These are phyloP conservation scores for Desmodesmus armatus DNA, from an alignment of 139 green algal species.

Conservation along the genomic window DNA sequence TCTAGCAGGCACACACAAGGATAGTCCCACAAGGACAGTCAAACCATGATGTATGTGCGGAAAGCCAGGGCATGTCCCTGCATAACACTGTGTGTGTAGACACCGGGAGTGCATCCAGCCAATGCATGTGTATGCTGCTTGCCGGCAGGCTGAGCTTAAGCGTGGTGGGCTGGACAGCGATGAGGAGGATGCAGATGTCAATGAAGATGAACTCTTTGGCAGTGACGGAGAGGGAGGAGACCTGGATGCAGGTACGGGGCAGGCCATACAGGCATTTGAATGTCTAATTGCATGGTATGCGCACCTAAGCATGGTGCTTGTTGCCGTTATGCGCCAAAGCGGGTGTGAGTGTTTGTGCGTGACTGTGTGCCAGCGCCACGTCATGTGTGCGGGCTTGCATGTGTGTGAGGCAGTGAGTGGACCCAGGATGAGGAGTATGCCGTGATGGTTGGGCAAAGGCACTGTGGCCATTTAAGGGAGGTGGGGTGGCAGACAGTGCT, in stretches of 20 bases:
- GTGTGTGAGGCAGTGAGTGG: background rate
- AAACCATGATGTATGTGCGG: background rate
- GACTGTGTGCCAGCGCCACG: background rate
- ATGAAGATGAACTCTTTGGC: conserved; percentile 23
- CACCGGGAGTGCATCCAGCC: background rate
- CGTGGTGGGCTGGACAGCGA: conserved; percentile 38
- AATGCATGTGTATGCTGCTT: background rate
- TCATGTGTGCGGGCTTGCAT: background rate
- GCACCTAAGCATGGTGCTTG: too few species aligned
- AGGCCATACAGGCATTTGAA: background rate
- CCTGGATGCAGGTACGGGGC: background rate
- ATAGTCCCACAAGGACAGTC: too few species aligned
- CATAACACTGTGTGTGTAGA: background rate
- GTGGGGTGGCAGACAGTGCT: too few species aligned
- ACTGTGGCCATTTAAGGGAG: too few species aligned
- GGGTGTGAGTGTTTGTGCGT: background rate
- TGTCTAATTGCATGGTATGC: background rate
- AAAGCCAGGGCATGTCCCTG: background rate
- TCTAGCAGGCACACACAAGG: background rate
- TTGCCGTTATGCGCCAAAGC: background rate
- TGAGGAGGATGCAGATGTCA: background rate
- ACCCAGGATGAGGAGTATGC: too few species aligned
- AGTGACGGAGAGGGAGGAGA: background rate
- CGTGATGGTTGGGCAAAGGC: too few species aligned
- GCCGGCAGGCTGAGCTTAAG: conserved; percentile 4